Base-by-base conservation (phyloP, 257 asterid genomes). In the Nicotiana undulata region DNA sequence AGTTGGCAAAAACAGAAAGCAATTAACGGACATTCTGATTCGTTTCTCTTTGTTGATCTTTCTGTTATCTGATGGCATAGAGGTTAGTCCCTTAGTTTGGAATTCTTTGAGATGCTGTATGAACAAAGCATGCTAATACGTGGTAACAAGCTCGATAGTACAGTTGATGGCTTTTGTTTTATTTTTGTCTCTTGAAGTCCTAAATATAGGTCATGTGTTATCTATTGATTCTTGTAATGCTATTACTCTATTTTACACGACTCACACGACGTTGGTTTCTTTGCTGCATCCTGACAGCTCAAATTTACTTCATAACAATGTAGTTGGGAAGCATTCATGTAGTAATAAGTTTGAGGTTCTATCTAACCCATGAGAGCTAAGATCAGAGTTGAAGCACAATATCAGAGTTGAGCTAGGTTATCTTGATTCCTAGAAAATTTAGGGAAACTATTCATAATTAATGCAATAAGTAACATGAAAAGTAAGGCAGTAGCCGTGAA, bases 1-100 rank as follows among this genome's bases (percentile, higher is more conserved):
- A 92, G 90, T 84, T 86, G 90, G 86, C 26, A 49, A 86, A 72
- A 66, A 63, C 77, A 8, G 84, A 81, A 89, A 91, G 85, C 79
- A 63, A 80, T 22, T 84, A 88, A 87, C 82, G 86, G 86, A 82
- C 77, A 32, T 53, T 52, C 77, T 32, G 52, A 9, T 34, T 64
- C 64, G 20, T 2, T 58, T 37, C 49, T 75, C 46, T 18, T 7
- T 51, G 68, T 82, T 80, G 79, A 82, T 88, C 78, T 59, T 78
- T 83, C 84, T 74, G 75, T 63, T 10, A 22, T 26, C 58, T 37
- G 51, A 85, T 79, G 46, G 64, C 63, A 68, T 34, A 65, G 86
- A 58, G 51, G 84, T 70, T 63, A 61, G 46, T 37, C 46, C 46
- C 9, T 37, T 6, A 37, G 46, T 37, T 37, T 34, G 63, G 79